Conservation (phyloP, 805 yeast genomes). For the Saccharomycopsis oosterbeekiorum region DNA sequence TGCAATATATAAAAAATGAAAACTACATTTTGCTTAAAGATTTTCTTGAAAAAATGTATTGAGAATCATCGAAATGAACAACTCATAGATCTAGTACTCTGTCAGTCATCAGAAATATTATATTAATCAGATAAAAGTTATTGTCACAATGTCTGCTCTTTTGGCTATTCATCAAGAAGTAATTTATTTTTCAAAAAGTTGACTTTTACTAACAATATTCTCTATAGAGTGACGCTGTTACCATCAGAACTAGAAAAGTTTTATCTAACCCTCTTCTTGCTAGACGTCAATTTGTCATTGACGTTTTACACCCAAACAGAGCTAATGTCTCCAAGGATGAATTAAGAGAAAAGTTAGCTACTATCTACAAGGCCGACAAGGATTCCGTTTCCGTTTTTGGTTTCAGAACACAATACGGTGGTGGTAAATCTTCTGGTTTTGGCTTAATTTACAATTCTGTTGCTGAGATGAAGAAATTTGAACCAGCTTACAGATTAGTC, state of each 20-base stretch:
- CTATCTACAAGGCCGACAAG: slow-evolving; percentile 83
- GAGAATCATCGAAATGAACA: too few species aligned
- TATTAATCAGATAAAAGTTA: too few species aligned
- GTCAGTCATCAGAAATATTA: too few species aligned
- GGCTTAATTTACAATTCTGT: slow-evolving; percentile 97
- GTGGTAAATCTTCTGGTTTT: slow-evolving; percentile 98
- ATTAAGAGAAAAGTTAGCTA: slow-evolving; percentile 89
- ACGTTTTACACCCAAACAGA: slow-evolving; percentile 98
- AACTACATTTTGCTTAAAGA: too few species aligned
- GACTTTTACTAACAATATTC: not conserved
- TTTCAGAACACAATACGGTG: slow-evolving; percentile 99
- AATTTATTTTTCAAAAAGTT: too few species aligned
- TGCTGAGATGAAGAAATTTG: slow-evolving; percentile 97
- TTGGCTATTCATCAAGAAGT: too few species aligned
- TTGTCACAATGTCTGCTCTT: not conserved
- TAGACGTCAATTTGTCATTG: slow-evolving; percentile 99
- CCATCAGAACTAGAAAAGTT: slow-evolving; percentile 98
- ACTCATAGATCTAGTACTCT: too few species aligned
- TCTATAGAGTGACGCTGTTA: slow-evolving; percentile 94
- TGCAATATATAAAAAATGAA: too few species aligned
- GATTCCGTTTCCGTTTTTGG: slow-evolving; percentile 96
- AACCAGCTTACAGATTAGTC: slow-evolving; percentile 98
- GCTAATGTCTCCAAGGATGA: slow-evolving; percentile 99
- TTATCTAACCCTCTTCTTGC: slow-evolving; percentile 98
- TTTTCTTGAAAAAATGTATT: too few species aligned